Evolutionary conservation across 1,284 basidiomycete genomes (phyloP).

Genomic region (Ustilago loliicola): DNA sequence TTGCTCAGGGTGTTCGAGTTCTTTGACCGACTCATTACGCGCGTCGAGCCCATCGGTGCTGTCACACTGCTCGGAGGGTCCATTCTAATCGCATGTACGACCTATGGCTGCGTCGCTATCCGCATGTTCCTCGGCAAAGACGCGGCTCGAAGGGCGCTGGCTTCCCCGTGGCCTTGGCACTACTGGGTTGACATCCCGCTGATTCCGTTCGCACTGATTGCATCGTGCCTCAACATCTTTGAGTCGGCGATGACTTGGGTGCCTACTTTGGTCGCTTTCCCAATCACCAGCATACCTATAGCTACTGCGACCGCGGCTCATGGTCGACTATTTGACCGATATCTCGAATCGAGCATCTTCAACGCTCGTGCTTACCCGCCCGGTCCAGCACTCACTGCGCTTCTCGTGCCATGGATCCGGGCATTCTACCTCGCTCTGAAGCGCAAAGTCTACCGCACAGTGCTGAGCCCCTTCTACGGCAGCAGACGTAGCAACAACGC

Average conservation of each 20-base stretch:
- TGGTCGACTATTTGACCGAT: constrained; percentile 26
- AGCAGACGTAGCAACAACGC: constrained; percentile 5
- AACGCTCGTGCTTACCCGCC: constrained; percentile 51
- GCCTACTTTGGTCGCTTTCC: constrained; percentile 58
- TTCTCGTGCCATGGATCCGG: constrained; percentile 64
- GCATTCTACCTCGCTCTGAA: constrained; percentile 60
- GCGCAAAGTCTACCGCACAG: constrained; percentile 45
- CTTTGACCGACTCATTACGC: constrained; percentile 39
- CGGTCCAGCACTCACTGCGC: constrained; percentile 51
- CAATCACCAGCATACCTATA: constrained; percentile 41
- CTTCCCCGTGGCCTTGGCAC: constrained; percentile 61
- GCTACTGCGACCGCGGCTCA: constrained; percentile 22
- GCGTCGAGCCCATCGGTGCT: constrained; percentile 41
- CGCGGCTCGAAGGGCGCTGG: constrained; percentile 42
- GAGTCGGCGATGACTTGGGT: constrained; percentile 61
- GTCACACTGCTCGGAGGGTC: constrained; percentile 34
- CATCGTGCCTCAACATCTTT: constrained; percentile 57
- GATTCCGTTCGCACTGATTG: constrained; percentile 65
- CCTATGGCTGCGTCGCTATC: constrained; percentile 60
- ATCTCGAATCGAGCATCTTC: constrained; percentile 25
- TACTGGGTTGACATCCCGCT: constrained; percentile 67
- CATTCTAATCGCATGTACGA: constrained; percentile 46
- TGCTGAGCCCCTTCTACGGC: constrained; percentile 47
- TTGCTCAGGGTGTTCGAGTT: constrained; percentile 48
- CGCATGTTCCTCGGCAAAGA: constrained; percentile 56